These are phyloP conservation scores for Podospora pseudopauciseta DNA, from an alignment of 495 filamentous ascomycete species.

Conservation along the genomic window DNA sequence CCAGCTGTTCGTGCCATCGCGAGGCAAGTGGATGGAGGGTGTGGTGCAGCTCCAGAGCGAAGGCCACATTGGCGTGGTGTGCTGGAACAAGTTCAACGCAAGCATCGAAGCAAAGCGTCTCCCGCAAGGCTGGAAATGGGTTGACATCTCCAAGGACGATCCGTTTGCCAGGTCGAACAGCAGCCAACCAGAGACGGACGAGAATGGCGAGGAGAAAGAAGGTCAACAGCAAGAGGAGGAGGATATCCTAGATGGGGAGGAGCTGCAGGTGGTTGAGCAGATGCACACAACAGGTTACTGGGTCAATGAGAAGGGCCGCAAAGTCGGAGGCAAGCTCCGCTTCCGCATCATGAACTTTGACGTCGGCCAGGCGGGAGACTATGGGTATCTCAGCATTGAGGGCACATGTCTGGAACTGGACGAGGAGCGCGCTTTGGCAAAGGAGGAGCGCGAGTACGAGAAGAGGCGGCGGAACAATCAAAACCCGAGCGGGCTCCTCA, in stretches of 20 bases:
- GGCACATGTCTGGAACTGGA: constrained; percentile 46
- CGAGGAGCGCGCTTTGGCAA: constrained; percentile 36
- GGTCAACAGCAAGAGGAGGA: constrained; percentile 20
- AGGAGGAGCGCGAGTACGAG: constrained; percentile 37
- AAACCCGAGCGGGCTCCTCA: constrained; percentile 29
- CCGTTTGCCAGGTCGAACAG: constrained; percentile 8
- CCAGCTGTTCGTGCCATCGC: constrained; percentile 42
- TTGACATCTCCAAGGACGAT: constrained; percentile 34
- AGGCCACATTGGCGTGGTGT: constrained; percentile 48
- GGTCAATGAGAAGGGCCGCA: constrained; percentile 37
- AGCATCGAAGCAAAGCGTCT: constrained; percentile 47
- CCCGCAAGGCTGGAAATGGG: constrained; percentile 46
- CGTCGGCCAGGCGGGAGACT: constrained; percentile 46
- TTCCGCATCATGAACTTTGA: constrained; percentile 52
- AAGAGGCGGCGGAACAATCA: constrained; percentile 33
- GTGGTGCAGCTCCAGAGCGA: constrained; percentile 46
- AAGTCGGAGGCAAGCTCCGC: constrained; percentile 40
- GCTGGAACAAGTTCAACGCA: constrained; percentile 50
- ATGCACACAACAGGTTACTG: constrained; percentile 51
- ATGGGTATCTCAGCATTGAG: constrained; percentile 47
- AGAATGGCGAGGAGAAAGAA: constrained; percentile 1
- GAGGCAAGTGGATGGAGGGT: constrained; percentile 50
- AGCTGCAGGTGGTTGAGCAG: constrained; percentile 36
- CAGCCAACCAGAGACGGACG: not conserved
- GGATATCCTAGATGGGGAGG: constrained; percentile 30